phyloP scores from a whole-genome alignment of 1,139 yeast species.

The Hemisphaericaspora xylanilytica region DNA sequence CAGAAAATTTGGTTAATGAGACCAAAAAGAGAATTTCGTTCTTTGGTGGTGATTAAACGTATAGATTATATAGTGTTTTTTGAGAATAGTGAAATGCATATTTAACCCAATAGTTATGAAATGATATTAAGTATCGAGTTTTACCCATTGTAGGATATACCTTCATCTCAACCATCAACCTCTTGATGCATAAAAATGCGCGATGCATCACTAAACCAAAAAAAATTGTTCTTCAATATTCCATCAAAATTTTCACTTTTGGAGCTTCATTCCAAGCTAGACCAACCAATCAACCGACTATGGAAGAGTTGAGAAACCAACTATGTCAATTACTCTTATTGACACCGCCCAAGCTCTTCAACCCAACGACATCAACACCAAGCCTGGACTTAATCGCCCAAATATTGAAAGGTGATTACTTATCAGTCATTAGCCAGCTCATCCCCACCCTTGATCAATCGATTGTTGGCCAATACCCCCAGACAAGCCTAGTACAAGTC shows the following conservation, averaged over 20 bases:
- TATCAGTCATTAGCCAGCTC: conserved; percentile 10
- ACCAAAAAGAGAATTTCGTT: conserved; percentile 31
- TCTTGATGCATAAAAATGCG: too few relatives aligned
- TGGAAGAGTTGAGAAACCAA: conserved; percentile 11
- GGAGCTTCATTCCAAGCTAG: too few relatives aligned
- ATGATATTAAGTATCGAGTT: too few relatives aligned
- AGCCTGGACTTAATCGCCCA: conserved; percentile 5
- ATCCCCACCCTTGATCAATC: conserved; percentile 13
- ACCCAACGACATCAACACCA: conserved; percentile 2
- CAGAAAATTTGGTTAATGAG: conserved; percentile 31
- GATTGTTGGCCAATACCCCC: conserved; percentile 21
- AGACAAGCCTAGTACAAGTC: conserved; percentile 18
- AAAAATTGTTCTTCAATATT: too few relatives aligned
- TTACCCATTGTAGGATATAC: too few relatives aligned
- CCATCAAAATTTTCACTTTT: too few relatives aligned
- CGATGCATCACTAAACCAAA: too few relatives aligned
- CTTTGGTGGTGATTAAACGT: conserved; percentile 21
- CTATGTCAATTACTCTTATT: conserved; percentile 13
- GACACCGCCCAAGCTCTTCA: conserved; percentile 13
- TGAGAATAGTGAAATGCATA: background rate
- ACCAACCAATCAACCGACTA: conserved; percentile 3
- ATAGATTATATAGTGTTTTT: background rate
- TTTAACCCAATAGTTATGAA: too few relatives aligned
- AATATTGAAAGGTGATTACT: conserved; percentile 11
- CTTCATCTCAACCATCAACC: too few relatives aligned